Base-by-base conservation (phyloP, 192 early-diverging fungal genomes). In the Podila epicladia region DNA sequence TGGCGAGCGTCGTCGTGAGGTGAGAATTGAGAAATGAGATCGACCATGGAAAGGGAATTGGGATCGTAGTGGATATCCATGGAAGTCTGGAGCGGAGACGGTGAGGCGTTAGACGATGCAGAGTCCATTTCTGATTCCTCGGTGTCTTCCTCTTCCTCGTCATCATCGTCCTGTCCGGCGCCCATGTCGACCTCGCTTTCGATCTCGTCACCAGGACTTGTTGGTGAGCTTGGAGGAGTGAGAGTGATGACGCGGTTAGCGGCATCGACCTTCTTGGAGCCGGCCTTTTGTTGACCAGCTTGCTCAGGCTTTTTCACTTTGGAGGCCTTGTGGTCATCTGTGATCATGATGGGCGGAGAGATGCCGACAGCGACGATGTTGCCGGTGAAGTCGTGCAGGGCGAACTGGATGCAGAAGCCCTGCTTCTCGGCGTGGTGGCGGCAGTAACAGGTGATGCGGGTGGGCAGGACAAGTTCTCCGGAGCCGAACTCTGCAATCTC, bases 401-500 rank as follows among this genome's bases (percentile, higher is more conserved):
- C 87, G 77, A 97, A 93, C 71, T 94, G 93, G 58, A 98, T 87
- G 73, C 89, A 96, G 80, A 98, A 98, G 7, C 97, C 97, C 9
- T 91, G 83, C 85, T 97, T 97, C 72, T 98, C 97, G 82, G 91
- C 88, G 82, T 97, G 96, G 71, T 98, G 97, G 3, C 97, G 89
- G 85, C 96, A 97, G 76, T 98, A 98, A 86, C 97, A 98, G 8
- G 97, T 97, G 65, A 98, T 96, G 50, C 97, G 88, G 24, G 95
- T 95, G 33, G 97, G 96, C 51, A 98, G 85, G 65, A 95, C 91
- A 6, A 91, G 89, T 76, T 97, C 96, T 64, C 97, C 97, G 58
- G 92, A 91, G 82, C 85, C 91, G 63, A 98, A 97, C 71, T 97
- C 95, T 37, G 97, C 88, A 61, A 95, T 83, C 31, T 93, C 92